Percentiles rank a stretch among this genome's conserved stretches.
phyloP scores from a whole-genome alignment of 306 rosid genomes.

The Dryas drummondii region DNA sequence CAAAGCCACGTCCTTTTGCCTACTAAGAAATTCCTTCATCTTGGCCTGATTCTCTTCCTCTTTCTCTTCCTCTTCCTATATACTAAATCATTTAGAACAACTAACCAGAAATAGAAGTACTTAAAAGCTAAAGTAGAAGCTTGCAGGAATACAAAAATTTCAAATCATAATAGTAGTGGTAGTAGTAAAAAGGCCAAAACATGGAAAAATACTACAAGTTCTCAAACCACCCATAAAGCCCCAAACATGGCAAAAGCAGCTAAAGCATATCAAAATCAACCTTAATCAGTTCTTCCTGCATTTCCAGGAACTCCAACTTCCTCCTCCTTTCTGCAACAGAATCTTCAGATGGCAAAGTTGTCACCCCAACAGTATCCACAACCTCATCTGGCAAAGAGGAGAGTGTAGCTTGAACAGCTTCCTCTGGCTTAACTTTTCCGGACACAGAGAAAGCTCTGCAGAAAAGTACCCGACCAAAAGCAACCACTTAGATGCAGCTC shows the following conservation, averaged over 20 bases:
- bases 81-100: not conserved
- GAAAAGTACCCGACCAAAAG: too few species aligned
- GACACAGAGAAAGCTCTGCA: slow-evolving; percentile 83
- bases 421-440: slow-evolving; percentile 82
- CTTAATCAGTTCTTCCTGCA: slow-evolving; percentile 95
- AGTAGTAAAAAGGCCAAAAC: too few species aligned
- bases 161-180: too few species aligned
- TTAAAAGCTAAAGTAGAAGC: too few species aligned
- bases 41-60: slow-evolving; percentile 69
- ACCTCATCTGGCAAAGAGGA: slow-evolving; percentile 97
- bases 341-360: slow-evolving; percentile 86
- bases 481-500: too few species aligned
- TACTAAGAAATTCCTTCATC: slow-evolving; percentile 46
- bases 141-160: too few species aligned
- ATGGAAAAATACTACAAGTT: not conserved
- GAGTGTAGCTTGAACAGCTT: slow-evolving; percentile 80
- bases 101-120: not conserved
- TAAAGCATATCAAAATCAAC: slow-evolving; percentile 27
- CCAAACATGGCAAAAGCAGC: too few species aligned
- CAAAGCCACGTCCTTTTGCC: slow-evolving; percentile 63
- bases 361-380: slow-evolving; percentile 85
- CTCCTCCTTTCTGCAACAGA: slow-evolving; percentile 90
- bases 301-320: slow-evolving; percentile 86
- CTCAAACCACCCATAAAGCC: too few species aligned
- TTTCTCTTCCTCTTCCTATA: slow-evolving; percentile 83